These are phyloP conservation scores for Ramaria rubella DNA, from an alignment of 768 basidiomycete genomes.

Conservation along the genomic window DNA sequence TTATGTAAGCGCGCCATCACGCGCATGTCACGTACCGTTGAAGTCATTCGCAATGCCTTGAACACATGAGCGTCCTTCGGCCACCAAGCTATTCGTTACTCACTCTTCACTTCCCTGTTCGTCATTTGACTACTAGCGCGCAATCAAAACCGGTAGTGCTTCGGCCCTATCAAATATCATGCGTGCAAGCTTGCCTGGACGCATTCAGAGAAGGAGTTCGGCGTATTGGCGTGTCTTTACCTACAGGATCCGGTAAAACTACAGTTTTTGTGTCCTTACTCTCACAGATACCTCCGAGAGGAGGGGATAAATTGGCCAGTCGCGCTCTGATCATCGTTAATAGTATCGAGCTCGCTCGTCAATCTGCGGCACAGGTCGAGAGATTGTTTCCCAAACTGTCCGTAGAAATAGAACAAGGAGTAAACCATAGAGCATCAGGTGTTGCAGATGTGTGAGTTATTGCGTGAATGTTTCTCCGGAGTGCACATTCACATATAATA, in stretches of 20 bases:
- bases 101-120: background rate
- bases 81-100: background rate
- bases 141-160: constrained; percentile 33
- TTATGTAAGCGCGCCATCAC: too few relatives aligned
- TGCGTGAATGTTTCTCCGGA: constrained; percentile 3
- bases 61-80: background rate
- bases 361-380: constrained; percentile 70
- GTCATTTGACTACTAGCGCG: background rate
- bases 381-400: constrained; percentile 62
- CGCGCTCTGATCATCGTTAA: constrained; percentile 81
- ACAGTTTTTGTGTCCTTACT: constrained; percentile 85
- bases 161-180: constrained; percentile 85
- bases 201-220: constrained; percentile 62
- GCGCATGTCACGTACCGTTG: too few relatives aligned
- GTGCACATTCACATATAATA: constrained; percentile 23
- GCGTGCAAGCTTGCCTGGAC: constrained; percentile 67
- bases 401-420: constrained; percentile 91
- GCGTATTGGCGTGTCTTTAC: constrained; percentile 77
- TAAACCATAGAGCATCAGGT: constrained; percentile 67
- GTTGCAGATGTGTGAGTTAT: constrained; percentile 71
- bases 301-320: constrained; percentile 37
- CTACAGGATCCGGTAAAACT: constrained; percentile 85
- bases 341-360: constrained; percentile 81
- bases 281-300: constrained; percentile 48
- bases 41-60: background rate